These are phyloP conservation scores for Candida ovalis DNA, from an alignment of 805 yeast genomes.

Conservation along the genomic window DNA sequence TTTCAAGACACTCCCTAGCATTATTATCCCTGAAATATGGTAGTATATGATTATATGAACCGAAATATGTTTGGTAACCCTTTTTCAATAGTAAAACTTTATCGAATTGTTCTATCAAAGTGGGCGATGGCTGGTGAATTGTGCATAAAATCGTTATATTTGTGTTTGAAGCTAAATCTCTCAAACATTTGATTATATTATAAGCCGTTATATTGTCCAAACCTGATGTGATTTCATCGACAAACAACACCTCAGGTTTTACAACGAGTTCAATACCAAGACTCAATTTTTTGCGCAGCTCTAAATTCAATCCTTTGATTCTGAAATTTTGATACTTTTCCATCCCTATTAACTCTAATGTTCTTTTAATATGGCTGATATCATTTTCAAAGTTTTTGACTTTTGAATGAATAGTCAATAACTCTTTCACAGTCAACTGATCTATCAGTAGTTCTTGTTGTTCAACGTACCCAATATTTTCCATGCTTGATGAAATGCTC, in stretches of 20 bases:
- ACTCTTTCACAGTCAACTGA: conserved; percentile 44
- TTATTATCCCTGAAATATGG: conserved; percentile 31
- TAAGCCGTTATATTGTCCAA: conserved; percentile 50
- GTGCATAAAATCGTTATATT: conserved; percentile 48
- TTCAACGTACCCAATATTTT: conserved; percentile 49
- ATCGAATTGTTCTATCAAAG: conserved; percentile 45
- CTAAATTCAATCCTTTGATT: conserved; percentile 40
- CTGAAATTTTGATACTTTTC: conserved; percentile 43
- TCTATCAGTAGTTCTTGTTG: conserved; percentile 49
- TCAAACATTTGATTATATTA: conserved; percentile 44
- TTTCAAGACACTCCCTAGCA: conserved; percentile 36
- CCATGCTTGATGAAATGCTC: conserved; percentile 29
- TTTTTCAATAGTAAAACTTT: conserved; percentile 43
- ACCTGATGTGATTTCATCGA: conserved; percentile 54
- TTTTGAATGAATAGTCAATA: conserved; percentile 30
- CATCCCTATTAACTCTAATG: conserved; percentile 42
- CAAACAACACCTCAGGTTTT: conserved; percentile 43
- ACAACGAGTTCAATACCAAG: conserved; percentile 47
- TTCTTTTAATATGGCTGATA: conserved; percentile 30
- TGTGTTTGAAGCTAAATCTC: conserved; percentile 43
- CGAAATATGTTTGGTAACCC: conserved; percentile 45
- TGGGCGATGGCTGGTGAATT: conserved; percentile 55
- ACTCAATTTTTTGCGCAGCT: conserved; percentile 40
- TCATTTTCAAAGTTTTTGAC: not conserved
- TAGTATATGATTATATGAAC: conserved; percentile 34